These are phyloP conservation scores for Sugiyamaella xylanicola DNA, from an alignment of 1,139 yeast species.

Conservation along the genomic window DNA sequence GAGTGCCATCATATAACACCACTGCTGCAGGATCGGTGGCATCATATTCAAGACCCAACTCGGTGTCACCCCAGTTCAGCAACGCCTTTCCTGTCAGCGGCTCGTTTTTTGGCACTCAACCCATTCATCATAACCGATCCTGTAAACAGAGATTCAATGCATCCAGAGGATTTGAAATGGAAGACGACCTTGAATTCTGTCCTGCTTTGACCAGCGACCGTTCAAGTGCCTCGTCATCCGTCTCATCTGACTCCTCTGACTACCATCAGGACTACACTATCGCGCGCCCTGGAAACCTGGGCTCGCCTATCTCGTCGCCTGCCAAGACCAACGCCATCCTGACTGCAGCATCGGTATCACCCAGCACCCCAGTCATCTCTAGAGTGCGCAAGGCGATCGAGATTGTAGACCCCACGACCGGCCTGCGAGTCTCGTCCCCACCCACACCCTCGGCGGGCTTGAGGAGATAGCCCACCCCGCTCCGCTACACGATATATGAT, in stretches of 20 bases:
- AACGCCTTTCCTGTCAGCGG: constrained; percentile 31
- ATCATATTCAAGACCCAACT: constrained; percentile 34
- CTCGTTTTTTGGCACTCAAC: constrained; percentile 15
- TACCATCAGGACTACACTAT: constrained; percentile 12
- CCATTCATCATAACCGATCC: constrained; percentile 12
- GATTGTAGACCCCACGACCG: constrained; percentile 78
- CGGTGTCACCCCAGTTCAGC: constrained; percentile 38
- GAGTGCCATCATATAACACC: constrained; percentile 27
- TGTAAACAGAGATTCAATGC: constrained; percentile 53
- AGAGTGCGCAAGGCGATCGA: constrained; percentile 55
- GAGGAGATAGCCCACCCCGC: constrained; percentile 5
- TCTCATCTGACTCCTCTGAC: constrained; percentile 23
- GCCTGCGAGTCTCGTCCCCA: constrained; percentile 53
- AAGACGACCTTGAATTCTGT: constrained; percentile 72
- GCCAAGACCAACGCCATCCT: constrained; percentile 21
- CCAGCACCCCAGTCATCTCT: constrained; percentile 26
- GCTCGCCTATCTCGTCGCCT: constrained; percentile 26
- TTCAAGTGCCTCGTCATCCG: constrained; percentile 24
- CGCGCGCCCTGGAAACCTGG: constrained; percentile 13
- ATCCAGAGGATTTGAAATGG: constrained; percentile 67
- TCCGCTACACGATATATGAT: constrained; percentile 6
- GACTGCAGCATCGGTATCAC: constrained; percentile 27
- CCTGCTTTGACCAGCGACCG: constrained; percentile 31
- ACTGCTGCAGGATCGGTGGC: constrained; percentile 43
- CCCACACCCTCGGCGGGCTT: constrained; percentile 23